These are phyloP conservation scores for Eucalyptus marginata DNA, from an alignment of 345 rosid genomes.

Conservation along the genomic window DNA sequence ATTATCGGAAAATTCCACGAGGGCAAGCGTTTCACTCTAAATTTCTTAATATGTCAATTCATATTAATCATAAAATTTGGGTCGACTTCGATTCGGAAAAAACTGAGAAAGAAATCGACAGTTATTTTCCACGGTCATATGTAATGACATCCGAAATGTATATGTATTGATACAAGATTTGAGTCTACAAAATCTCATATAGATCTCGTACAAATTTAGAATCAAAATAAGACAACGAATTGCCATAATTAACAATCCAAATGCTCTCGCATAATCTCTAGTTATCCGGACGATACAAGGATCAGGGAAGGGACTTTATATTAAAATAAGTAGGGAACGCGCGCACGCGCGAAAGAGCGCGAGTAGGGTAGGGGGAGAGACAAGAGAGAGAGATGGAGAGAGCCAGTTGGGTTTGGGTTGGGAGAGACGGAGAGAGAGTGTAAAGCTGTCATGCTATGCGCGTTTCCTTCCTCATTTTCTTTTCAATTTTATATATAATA, in stretches of 20 bases:
- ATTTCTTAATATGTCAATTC: not conserved
- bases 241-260: not conserved
- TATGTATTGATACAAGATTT: too few species aligned
- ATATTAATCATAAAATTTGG: not conserved
- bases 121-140: accelerated
- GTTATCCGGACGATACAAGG: not conserved
- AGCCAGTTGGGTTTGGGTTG: not conserved
- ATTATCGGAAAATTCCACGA: not conserved
- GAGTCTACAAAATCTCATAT: too few species aligned
- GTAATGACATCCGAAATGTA: accelerated
- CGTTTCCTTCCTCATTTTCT: not conserved
- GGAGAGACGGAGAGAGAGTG: not conserved
- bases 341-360: not conserved
- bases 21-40: not conserved
- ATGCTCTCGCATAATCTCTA: not conserved
- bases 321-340: not conserved
- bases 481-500: not conserved
- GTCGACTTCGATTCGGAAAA: not conserved
- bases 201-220: not conserved
- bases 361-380: not conserved
- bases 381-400: not conserved
- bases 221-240: not conserved
- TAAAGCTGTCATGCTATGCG: not conserved
- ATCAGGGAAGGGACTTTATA: not conserved
- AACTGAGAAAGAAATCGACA: not conserved